Evolutionary conservation across 2,329 filamentous ascomycete species (phyloP), one percentile per base, ranked within the genome.

Genomic region (Hypomyces rosellus): DNA sequence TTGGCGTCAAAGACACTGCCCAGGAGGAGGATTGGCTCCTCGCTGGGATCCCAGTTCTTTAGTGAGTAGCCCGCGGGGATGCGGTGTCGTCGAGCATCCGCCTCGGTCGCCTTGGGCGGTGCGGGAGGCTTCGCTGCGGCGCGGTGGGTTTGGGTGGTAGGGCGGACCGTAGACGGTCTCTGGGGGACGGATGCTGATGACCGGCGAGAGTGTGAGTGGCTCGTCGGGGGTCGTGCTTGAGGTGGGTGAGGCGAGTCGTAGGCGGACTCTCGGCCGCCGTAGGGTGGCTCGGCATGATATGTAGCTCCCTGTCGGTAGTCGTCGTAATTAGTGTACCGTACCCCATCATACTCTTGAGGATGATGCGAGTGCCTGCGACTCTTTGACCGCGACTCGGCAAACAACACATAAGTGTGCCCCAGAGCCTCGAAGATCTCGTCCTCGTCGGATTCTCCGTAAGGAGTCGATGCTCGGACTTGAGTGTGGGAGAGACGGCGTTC

Each of bases 1-100:
- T 97, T 96, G 64, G 92, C 89, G 65, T 97, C 93, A 64, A 97
- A 97, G 50, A 97, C 93, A 65, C 89, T 95, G 46, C 93, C 93
- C 18, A 97, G 79, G 22, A 99, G 81, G 65, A 96, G 85, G 66
- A 99, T 96, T 46, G 93, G 93, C 59, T 90, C 84, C 74, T 97
- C 92, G 25, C 82, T 84, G 1, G 92, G 92, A 66, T 99, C 93
- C 93, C 93, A 97, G 74, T 97, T 95, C 78, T 97, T 97, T 65
- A 92, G 83, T 22, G 89, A 95, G 74, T 95, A 99, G 55, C 93
- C 92, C 1, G 83, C 70, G 2, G 93, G 91, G 51, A 99, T 96
- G 53, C 82, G 80, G 63, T 88, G 86, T 65, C 70, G 74, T 62
- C 73, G 74, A 34, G 81, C 79, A 64, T 85, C 81, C 12, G 70